Evolutionary conservation across 306 rosid genomes (phyloP).

Genomic region (Lotus japonicus): DNA sequence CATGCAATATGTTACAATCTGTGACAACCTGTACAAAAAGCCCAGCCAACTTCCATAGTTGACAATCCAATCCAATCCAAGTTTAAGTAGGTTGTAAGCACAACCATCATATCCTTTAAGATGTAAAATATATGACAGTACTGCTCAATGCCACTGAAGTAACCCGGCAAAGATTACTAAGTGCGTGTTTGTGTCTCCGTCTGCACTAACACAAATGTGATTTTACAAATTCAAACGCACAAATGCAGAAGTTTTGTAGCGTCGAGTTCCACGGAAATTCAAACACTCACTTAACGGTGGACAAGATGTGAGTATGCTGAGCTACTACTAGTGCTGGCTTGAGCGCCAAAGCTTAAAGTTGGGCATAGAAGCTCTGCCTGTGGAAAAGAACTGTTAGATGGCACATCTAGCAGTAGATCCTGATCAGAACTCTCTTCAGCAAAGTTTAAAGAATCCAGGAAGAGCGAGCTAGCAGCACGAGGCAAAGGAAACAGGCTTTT

Average conservation of each 20-base stretch:
- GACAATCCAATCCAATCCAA: slow-evolving; percentile 41
- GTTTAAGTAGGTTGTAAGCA: slow-evolving; percentile 32
- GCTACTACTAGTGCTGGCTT: slow-evolving; percentile 84
- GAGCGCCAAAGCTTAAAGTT: slow-evolving; percentile 47
- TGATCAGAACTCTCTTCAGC: slow-evolving; percentile 68
- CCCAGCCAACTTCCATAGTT: slow-evolving; percentile 47
- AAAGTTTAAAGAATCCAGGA: slow-evolving; percentile 62
- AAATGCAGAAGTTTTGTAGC: too few species aligned
- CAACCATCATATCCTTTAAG: slow-evolving; percentile 52
- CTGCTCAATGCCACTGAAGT: slow-evolving; percentile 21
- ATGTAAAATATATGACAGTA: slow-evolving; percentile 32
- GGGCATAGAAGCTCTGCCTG: slow-evolving; percentile 87
- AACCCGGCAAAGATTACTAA: neutral
- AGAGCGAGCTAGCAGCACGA: slow-evolving; percentile 61
- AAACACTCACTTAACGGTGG: slow-evolving; percentile 23
- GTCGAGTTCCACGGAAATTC: too few species aligned
- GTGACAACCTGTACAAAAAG: slow-evolving; percentile 61
- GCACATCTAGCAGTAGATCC: slow-evolving; percentile 76
- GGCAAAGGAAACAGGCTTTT: slow-evolving; percentile 80
- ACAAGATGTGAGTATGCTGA: slow-evolving; percentile 45
- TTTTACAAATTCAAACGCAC: too few species aligned
- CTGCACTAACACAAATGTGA: too few species aligned
- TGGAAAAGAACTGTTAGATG: slow-evolving; percentile 75
- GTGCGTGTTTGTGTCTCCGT: too few species aligned
- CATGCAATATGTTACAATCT: slow-evolving; percentile 69